Evolutionary conservation across 108 stramenopile genomes (phyloP), one percentile per base, ranked within the genome.

Genomic region (Skeletonema tropicum): DNA sequence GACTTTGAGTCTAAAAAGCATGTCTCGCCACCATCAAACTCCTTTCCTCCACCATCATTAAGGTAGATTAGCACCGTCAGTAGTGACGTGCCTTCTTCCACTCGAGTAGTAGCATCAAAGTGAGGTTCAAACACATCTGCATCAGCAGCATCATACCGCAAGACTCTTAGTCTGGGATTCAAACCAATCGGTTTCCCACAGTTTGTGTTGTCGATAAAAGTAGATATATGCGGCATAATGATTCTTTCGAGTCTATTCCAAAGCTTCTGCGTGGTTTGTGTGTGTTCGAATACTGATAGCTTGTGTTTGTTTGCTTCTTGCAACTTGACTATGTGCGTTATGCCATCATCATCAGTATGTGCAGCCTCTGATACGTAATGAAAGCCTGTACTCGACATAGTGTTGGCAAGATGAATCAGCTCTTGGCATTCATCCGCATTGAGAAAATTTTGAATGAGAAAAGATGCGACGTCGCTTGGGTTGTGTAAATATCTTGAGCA

Each of bases 51-150:
- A 4, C 89, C 89, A 75, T 81, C 65, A 67, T 91, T 93, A 21
- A 93, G 74, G 69, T 93, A 93, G 7, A 93, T 46, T 13, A 93
- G 64, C 7, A 93, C 89, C 0, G 92, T 93, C 11, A 93, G 36
- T 2, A 77, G 68, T 31, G 87, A 88, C 11, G 73, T 77, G 35
- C 62, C 30, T 13, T 71, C 70, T 19, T 19, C 39, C 1, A 87
- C 74, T 15, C 57, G 68, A 23, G 92, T 93, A 25, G 90, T 91
- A 0, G 92, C 92, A 80, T 93, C 92, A 68, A 88, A 93, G 60
- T 93, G 92, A 10, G 89, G 81, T 13, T 70, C 41, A 70, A 93
- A 93, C 15, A 74, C 70, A 76, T 93, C 92, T 32, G 84, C 57
- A 64, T 93, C 92, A 0, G 19, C 1, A 29, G 87, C 80, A 85